Evolutionary conservation across 2,329 filamentous ascomycete genomes (phyloP).

Genomic region (Ceratocystis cacaofunesta): DNA sequence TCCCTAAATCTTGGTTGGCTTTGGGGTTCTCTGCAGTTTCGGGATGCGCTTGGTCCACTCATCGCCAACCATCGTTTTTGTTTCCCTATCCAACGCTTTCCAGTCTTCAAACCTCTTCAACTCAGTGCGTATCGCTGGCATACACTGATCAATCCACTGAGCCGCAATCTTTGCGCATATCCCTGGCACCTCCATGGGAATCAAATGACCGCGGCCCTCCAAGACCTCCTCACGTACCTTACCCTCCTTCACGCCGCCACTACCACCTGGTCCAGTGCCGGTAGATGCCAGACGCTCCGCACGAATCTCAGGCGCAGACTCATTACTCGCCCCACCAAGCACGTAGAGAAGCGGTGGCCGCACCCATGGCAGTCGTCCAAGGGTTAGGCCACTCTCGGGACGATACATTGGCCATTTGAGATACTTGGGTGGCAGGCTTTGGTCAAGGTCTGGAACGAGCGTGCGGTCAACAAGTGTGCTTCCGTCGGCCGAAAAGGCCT

Average conservation of each 20-base stretch:
- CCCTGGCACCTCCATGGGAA: conserved; percentile 65
- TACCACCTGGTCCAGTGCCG: conserved; percentile 51
- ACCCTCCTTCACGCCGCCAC: conserved; percentile 47
- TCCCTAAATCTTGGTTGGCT: conserved; percentile 1
- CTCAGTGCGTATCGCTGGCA: conserved; percentile 41
- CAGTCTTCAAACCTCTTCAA: conserved; percentile 43
- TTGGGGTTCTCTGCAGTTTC: conserved; percentile 9
- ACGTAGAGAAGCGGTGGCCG: conserved; percentile 54
- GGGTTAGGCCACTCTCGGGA: conserved; percentile 43
- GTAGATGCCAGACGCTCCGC: conserved; percentile 48
- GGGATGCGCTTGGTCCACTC: conserved; percentile 15
- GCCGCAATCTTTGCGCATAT: conserved; percentile 48
- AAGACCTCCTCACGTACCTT: conserved; percentile 52
- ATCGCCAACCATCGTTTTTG: conserved; percentile 40
- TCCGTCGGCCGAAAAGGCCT: conserved; percentile 28
- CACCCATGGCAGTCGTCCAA: conserved; percentile 42
- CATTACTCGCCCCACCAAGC: conserved; percentile 45
- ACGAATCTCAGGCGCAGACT: conserved; percentile 37
- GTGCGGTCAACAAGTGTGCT: conserved; percentile 27
- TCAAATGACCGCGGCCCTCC: conserved; percentile 56
- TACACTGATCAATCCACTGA: conserved; percentile 41
- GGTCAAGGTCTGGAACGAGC: conserved; percentile 33
- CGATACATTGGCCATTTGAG: conserved; percentile 47
- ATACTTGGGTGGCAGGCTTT: conserved; percentile 24
- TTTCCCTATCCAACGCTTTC: conserved; percentile 31